phyloP scores from a whole-genome alignment of 108 stramenopile species.

The Cyclotella baltica region DNA sequence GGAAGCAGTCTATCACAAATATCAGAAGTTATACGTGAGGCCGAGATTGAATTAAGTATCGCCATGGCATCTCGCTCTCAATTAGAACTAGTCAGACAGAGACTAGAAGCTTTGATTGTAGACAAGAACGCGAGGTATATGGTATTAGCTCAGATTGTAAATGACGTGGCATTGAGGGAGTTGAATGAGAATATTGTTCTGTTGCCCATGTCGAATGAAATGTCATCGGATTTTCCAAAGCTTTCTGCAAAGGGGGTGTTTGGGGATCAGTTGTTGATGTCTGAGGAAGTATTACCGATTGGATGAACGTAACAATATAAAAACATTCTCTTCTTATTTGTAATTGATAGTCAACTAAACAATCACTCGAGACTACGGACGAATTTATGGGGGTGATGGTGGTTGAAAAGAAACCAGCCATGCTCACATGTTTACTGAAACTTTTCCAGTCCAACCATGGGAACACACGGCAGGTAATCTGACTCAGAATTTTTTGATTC shows the following conservation, averaged over 20 bases:
- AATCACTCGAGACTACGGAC: no score
- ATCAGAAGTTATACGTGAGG: conserved; percentile 68
- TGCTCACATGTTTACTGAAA: no score
- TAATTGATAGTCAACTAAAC: neutral
- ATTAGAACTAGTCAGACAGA: conserved; percentile 61
- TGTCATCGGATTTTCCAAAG: conserved; percentile 37
- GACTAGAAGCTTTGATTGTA: conserved; percentile 58
- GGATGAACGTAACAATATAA: no score
- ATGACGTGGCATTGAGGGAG: conserved; percentile 85
- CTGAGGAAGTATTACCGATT: conserved; percentile 44
- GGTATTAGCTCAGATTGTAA: conserved; percentile 77
- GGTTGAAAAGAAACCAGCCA: no score
- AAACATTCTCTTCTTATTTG: neutral
- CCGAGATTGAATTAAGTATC: conserved; percentile 83
- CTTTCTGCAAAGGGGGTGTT: conserved; percentile 48
- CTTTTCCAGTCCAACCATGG: no score
- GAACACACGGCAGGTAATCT: no score
- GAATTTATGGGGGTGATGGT: no score
- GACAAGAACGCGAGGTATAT: conserved; percentile 73
- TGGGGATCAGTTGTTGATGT: conserved; percentile 40
- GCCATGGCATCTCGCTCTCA: conserved; percentile 68
- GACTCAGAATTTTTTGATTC: no score
- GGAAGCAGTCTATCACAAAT: conserved; percentile 48
- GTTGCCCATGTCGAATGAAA: conserved; percentile 21
- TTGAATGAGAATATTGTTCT: conserved; percentile 65